These are phyloP conservation scores for Thalassiosira livingstoniorum DNA, from an alignment of 352 stramenopile genomes.

Conservation along the genomic window DNA sequence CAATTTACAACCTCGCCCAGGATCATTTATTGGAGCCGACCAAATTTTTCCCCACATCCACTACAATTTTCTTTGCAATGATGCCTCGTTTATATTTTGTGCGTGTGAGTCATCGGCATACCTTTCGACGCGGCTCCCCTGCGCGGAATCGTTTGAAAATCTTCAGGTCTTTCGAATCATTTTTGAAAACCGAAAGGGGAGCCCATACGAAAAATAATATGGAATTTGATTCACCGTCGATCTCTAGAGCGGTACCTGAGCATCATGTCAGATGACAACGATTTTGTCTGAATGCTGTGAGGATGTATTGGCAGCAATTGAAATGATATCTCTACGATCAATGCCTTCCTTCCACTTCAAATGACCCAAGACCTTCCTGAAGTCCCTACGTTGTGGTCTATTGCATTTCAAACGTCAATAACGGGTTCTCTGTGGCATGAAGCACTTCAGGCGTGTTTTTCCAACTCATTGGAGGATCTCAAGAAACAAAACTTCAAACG, in stretches of 20 bases:
- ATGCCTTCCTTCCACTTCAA: constrained; percentile 12
- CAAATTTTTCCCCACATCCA: constrained; percentile 49
- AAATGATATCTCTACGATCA: constrained; percentile 35
- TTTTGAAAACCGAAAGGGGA: constrained; percentile 27
- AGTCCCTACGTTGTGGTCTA: constrained; percentile 57
- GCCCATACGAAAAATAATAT: too few species aligned
- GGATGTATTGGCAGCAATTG: constrained; percentile 41
- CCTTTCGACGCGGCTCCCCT: too few species aligned
- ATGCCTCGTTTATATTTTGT: constrained; percentile 53
- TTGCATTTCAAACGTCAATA: constrained; percentile 68
- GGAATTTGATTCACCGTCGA: constrained; percentile 49
- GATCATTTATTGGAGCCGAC: constrained; percentile 17
- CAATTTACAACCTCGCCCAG: constrained; percentile 17
- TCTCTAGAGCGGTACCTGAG: constrained; percentile 45
- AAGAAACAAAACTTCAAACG: constrained; percentile 59
- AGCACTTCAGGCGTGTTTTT: constrained; percentile 68
- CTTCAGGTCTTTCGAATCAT: too few species aligned
- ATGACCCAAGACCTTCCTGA: constrained; percentile 47
- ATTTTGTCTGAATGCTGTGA: constrained; percentile 29
- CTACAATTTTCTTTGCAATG: constrained; percentile 37
- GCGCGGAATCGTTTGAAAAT: too few species aligned
- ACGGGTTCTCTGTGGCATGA: constrained; percentile 65
- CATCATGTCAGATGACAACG: constrained; percentile 17
- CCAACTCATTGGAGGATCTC: constrained; percentile 54
- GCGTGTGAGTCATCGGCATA: constrained; percentile 21